Conservation (phyloP, 768 basidiomycete genomes). For the Infundibulicybe gibba region DNA sequence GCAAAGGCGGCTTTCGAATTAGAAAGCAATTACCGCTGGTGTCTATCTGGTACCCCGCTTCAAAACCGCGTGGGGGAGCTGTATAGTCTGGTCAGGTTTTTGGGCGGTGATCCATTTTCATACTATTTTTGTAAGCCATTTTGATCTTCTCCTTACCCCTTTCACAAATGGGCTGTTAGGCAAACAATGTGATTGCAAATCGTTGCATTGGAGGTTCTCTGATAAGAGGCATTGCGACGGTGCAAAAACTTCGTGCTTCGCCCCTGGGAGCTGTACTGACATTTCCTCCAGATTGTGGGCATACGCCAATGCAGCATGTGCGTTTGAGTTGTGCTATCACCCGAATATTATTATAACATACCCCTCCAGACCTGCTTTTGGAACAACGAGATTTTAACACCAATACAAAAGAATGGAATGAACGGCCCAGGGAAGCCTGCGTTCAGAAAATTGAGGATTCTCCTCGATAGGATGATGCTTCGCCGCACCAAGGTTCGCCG, state of each 20-base stretch:
- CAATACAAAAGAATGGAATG: slow-evolving; percentile 92
- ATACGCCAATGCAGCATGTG: slow-evolving; percentile 82
- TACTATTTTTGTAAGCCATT: slow-evolving; percentile 78
- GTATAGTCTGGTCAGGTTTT: slow-evolving; percentile 89
- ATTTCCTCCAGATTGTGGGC: slow-evolving; percentile 61
- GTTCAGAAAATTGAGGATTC: slow-evolving; percentile 88
- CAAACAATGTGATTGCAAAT: slow-evolving; percentile 92
- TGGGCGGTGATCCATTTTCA: slow-evolving; percentile 91
- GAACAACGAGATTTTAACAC: slow-evolving; percentile 95
- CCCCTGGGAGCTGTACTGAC: not conserved
- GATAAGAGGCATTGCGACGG: slow-evolving; percentile 84
- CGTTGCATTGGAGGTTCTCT: slow-evolving; percentile 89
- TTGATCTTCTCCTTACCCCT: not conserved
- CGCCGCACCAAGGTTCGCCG: slow-evolving; percentile 72
- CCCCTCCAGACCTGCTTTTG: slow-evolving; percentile 80
- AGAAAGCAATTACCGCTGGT: slow-evolving; percentile 82
- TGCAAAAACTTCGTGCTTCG: slow-evolving; percentile 20
- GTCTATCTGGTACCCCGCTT: slow-evolving; percentile 92
- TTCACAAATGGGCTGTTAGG: slow-evolving; percentile 35
- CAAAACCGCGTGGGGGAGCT: slow-evolving; percentile 99
- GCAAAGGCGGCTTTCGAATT: slow-evolving; percentile 97
- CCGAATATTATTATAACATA: slow-evolving; percentile 3
- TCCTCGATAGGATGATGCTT: slow-evolving; percentile 95
- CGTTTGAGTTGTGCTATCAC: slow-evolving; percentile 8
- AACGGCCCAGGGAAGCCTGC: slow-evolving; percentile 72